phyloP scores from a whole-genome alignment of 2,329 filamentous ascomycete species.

The Pseudodiploospora longispora region DNA sequence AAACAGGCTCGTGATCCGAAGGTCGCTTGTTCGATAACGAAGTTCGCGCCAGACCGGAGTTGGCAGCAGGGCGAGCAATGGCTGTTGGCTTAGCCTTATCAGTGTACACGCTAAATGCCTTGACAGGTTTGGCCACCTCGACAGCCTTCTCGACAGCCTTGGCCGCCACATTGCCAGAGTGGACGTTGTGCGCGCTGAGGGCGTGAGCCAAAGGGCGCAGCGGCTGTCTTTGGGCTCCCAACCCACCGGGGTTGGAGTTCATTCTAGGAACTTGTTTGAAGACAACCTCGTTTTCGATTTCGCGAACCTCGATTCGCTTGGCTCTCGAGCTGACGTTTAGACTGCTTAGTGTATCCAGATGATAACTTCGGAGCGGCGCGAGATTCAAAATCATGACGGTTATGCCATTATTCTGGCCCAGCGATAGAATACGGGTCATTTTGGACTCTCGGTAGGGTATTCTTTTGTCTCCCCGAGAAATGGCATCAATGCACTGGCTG shows the following conservation, averaged over 20 bases:
- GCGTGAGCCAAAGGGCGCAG: slow-evolving; percentile 68
- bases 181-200: slow-evolving; percentile 69
- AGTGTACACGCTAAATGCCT: slow-evolving; percentile 80
- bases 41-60: slow-evolving; percentile 25
- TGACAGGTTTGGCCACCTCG: slow-evolving; percentile 61
- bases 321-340: slow-evolving; percentile 91
- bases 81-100: slow-evolving; percentile 53
- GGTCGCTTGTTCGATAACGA: slow-evolving; percentile 33
- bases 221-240: slow-evolving; percentile 58
- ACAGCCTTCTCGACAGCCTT: slow-evolving; percentile 19
- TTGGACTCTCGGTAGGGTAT: slow-evolving; percentile 94
- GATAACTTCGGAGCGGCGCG: slow-evolving; percentile 83
- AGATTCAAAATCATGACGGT: slow-evolving; percentile 96
- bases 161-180: slow-evolving; percentile 46
- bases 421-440: slow-evolving; percentile 88
- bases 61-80: slow-evolving; percentile 24
- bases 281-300: slow-evolving; percentile 91
- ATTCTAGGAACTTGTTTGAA: slow-evolving; percentile 66
- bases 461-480: slow-evolving; percentile 63
- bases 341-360: slow-evolving; percentile 87
- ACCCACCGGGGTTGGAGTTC: slow-evolving; percentile 27
- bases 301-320: slow-evolving; percentile 91
- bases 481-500: slow-evolving; percentile 92
- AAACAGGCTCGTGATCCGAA: slow-evolving; percentile 29
- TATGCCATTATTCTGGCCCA: slow-evolving; percentile 91